phyloP scores from a whole-genome alignment of 2,329 filamentous ascomycete genomes.

The Beauveria sp. region DNA sequence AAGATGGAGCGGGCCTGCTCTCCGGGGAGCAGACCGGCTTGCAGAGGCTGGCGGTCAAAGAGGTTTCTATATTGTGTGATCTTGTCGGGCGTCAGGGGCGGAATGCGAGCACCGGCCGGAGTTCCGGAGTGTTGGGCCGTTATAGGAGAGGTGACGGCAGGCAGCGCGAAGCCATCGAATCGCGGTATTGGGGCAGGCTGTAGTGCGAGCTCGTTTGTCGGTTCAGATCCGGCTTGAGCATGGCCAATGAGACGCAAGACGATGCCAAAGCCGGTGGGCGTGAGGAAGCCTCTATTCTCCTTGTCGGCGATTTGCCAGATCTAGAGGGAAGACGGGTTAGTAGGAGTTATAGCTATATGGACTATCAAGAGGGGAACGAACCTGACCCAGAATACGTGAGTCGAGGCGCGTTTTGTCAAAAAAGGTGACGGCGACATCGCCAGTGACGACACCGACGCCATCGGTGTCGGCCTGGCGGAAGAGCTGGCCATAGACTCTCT shows the following conservation, averaged over 20 bases:
- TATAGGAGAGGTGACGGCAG: constrained; percentile 35
- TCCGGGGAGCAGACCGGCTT: constrained; percentile 66
- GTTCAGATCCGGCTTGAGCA: constrained; percentile 80
- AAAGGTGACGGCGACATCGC: constrained; percentile 93
- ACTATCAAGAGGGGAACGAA: constrained; percentile 25
- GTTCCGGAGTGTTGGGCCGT: constrained; percentile 55
- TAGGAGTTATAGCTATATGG: neutral
- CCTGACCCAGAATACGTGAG: constrained; percentile 79
- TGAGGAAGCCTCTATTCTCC: constrained; percentile 91
- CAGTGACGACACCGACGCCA: constrained; percentile 85
- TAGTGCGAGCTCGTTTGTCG: constrained; percentile 72
- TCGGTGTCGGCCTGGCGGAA: constrained; percentile 92
- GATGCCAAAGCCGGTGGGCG: constrained; percentile 85
- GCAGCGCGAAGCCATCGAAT: constrained; percentile 67
- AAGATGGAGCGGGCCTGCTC: constrained; percentile 91
- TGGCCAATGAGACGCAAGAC: constrained; percentile 92
- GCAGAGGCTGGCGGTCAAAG: constrained; percentile 81
- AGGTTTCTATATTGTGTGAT: constrained; percentile 80
- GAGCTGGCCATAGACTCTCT: constrained; percentile 85
- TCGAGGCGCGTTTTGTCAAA: constrained; percentile 93
- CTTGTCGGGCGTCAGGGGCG: constrained; percentile 81
- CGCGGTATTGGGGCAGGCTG: constrained; percentile 83
- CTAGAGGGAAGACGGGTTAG: constrained; percentile 34
- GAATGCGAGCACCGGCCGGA: constrained; percentile 64
- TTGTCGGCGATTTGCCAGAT: constrained; percentile 99